phyloP scores from a whole-genome alignment of 331 rosid genomes.

The Quercus phellos region DNA sequence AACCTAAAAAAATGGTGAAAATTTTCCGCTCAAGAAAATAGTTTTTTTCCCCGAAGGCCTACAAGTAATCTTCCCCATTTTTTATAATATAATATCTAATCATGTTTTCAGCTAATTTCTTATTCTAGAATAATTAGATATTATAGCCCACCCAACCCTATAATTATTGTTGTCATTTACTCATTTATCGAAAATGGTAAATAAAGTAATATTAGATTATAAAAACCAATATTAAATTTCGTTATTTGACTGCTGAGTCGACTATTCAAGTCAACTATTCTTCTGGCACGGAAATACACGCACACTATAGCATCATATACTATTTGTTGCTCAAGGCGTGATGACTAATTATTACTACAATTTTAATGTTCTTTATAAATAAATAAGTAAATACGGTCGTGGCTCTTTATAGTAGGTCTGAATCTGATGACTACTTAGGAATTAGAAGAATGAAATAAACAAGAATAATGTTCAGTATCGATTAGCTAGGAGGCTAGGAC shows the following conservation, averaged over 20 bases:
- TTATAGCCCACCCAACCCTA: background rate
- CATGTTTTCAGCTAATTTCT: too few species aligned
- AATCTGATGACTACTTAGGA: constrained; percentile 13
- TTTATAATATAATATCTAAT: too few species aligned
- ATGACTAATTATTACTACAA: constrained; percentile 29
- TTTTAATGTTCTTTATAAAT: background rate
- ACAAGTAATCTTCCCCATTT: background rate
- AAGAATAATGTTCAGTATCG: constrained; percentile 14
- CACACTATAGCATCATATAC: constrained; percentile 6
- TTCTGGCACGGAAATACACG: constrained; percentile 33
- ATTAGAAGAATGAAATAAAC: constrained; percentile 8
- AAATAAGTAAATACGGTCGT: background rate
- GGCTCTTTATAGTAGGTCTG: constrained; percentile 9
- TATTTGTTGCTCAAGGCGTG: constrained; percentile 22
- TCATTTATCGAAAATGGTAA: background rate
- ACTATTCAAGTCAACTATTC: constrained; percentile 28
- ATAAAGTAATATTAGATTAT: background rate
- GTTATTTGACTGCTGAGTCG: constrained; percentile 12
- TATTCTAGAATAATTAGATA: too few species aligned
- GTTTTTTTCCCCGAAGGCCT: background rate
- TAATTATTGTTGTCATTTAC: background rate
- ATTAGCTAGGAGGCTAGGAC: background rate
- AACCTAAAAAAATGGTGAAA: too few species aligned
- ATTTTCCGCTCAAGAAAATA: too few species aligned
- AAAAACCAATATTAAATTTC: background rate